Evolutionary conservation across 192 early-diverging fungal genomes (phyloP).

Genomic region (Lobosporangium transversale): DNA sequence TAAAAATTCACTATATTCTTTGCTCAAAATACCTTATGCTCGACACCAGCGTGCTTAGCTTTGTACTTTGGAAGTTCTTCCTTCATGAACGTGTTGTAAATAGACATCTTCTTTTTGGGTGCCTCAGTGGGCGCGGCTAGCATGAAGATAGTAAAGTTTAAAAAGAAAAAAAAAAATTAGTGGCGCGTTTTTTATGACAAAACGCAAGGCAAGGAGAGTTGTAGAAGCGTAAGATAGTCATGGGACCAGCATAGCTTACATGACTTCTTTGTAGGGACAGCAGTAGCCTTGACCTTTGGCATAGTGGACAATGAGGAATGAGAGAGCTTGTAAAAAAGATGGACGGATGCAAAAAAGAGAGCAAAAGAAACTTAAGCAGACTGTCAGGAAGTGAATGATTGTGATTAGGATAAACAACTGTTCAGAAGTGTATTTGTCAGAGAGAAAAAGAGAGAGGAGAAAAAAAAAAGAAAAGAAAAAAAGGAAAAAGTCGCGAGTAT

Average conservation of each 20-base stretch:
- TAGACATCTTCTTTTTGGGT: slow-evolving; percentile 61
- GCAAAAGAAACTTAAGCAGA: too few species aligned
- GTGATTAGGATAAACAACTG: too few species aligned
- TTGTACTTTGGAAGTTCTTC: slow-evolving; percentile 72
- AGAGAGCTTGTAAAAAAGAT: too few species aligned
- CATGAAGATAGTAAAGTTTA: not conserved
- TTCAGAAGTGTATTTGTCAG: too few species aligned
- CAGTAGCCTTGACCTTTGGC: slow-evolving; percentile 52
- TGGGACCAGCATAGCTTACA: slow-evolving; percentile 13
- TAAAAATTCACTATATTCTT: too few species aligned
- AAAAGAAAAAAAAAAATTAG: slow-evolving; percentile 1
- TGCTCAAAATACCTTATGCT: slow-evolving; percentile 71
- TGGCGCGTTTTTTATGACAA: too few species aligned
- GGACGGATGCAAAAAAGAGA: too few species aligned
- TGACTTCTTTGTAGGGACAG: slow-evolving; percentile 33
- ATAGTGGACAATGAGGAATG: slow-evolving; percentile 13
- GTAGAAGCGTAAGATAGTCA: too few species aligned
- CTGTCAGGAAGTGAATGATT: too few species aligned
- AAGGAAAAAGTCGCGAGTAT: too few species aligned
- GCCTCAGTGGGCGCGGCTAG: slow-evolving; percentile 13
- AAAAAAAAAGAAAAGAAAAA: too few species aligned
- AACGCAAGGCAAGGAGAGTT: not conserved
- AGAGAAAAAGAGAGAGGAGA: too few species aligned
- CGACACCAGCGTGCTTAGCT: slow-evolving; percentile 62
- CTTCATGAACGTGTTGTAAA: slow-evolving; percentile 78